Evolutionary conservation across 805 yeast genomes (phyloP).

Genomic region (Myxozyma kluyveri): DNA sequence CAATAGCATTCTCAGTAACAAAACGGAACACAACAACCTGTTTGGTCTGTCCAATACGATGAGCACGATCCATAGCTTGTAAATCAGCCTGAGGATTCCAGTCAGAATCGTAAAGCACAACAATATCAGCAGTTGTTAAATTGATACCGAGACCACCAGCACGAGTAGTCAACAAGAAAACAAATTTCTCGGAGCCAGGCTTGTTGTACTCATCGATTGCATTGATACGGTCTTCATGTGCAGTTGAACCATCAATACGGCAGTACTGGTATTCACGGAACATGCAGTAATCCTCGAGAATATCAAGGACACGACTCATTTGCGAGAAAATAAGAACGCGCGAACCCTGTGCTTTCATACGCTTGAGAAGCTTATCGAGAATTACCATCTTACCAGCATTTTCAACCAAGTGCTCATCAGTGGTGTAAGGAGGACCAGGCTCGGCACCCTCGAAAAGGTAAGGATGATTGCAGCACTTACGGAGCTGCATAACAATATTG

Average conservation of each 20-base stretch:
- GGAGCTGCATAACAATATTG: conserved; percentile 92
- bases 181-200: conserved; percentile 77
- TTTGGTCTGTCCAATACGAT: conserved; percentile 93
- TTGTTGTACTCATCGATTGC: conserved; percentile 90
- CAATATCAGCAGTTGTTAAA: conserved; percentile 87
- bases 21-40: conserved; percentile 91
- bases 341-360: conserved; percentile 72
- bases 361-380: conserved; percentile 74
- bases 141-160: conserved; percentile 98
- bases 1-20: conserved; percentile 94
- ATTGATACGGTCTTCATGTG: conserved; percentile 86
- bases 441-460: conserved; percentile 98
- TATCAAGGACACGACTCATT: conserved; percentile 87
- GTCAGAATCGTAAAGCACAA: conserved; percentile 84
- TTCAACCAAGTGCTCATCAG: conserved; percentile 88
- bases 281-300: conserved; percentile 86
- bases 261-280: conserved; percentile 82
- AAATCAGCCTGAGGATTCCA: conserved; percentile 99
- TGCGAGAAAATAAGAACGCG: conserved; percentile 90
- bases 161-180: conserved; percentile 84
- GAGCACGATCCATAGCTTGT: conserved; percentile 98
- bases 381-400: conserved; percentile 91
- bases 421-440: conserved; percentile 96
- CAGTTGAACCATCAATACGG: conserved; percentile 90
- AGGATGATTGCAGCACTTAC: conserved; percentile 97